Evolutionary conservation across 1,284 basidiomycete species (phyloP), one percentile per base, ranked within the genome.

Genomic region (Stygiomarasmius scandens): DNA sequence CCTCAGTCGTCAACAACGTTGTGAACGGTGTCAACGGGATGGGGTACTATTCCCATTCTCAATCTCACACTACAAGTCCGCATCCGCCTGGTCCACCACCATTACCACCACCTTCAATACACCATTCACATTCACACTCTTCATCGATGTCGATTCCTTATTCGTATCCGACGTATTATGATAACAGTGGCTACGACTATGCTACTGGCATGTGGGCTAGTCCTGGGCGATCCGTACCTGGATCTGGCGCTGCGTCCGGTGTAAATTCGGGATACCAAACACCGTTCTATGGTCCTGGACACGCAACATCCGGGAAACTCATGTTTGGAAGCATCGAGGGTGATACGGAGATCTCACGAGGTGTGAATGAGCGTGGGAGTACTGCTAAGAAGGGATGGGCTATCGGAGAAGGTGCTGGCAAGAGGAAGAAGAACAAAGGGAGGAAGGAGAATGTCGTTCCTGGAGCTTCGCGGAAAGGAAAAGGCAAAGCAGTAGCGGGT

Each of bases 211-310:
- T 41, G 16, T 34, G 45, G 5, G 48, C 48, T 50, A 44, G 32
- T 45, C 47, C 20, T 36, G 45, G 8, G 24, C 52, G 20, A 19
- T 50, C 53, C 36, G 36, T 38, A 20, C 20, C 20, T 53, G 36
- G 43, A 36, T 41, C 25, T 29, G 34, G 46, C 20, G 36, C 36
- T 49, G 29, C 41, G 49, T 25, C 53, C 47, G 27, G 36, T 19
- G n/a, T 49, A 29, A 32, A 56, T 25, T 56, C 45, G 46, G 52
- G 53, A 48, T 46, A 54, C 24, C 53, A 54, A 48, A 51, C 54
- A 14, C 48, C 54, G 11, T 44, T 49, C 29, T 50, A 56, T 36
- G 41, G 38, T 32, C 23, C 23, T 14, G 36, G 41, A 27, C 25
- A 29, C 12, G 12, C 27, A 12, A 48, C 38, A 27, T 25, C 19